Conservation (phyloP, 2,329 filamentous ascomycete genomes). For the Trichoderma sp. region DNA sequence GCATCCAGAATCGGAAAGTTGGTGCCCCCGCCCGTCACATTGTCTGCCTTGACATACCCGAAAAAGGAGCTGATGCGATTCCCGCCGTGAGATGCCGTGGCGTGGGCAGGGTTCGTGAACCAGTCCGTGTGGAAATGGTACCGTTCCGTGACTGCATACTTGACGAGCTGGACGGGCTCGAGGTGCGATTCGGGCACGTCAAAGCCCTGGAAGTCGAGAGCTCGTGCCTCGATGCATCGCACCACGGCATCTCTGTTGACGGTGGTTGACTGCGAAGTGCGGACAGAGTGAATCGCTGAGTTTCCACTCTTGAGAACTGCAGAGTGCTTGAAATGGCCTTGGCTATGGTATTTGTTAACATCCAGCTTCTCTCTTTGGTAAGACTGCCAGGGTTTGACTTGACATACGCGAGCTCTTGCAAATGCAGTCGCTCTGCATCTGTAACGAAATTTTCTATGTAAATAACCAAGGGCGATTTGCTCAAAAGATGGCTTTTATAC, state of each 20-base stretch:
- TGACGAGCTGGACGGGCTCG: slow-evolving; percentile 54
- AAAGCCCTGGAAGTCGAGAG: slow-evolving; percentile 51
- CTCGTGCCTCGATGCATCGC: slow-evolving; percentile 53
- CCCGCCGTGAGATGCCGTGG: slow-evolving; percentile 47
- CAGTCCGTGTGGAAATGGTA: slow-evolving; percentile 58
- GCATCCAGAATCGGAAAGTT: slow-evolving; percentile 52
- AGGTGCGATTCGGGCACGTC: slow-evolving; percentile 43
- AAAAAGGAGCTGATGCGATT: slow-evolving; percentile 54
- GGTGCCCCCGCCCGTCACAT: slow-evolving; percentile 52
- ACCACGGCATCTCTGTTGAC: slow-evolving; percentile 47
- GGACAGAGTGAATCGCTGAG: slow-evolving; percentile 44
- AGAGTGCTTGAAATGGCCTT: slow-evolving; percentile 50
- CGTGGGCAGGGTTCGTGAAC: slow-evolving; percentile 48
- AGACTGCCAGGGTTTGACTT: slow-evolving; percentile 22
- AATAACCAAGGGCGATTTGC: slow-evolving; percentile 53
- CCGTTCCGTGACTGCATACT: slow-evolving; percentile 49
- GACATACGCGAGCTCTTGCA: slow-evolving; percentile 49
- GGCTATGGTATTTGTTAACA: slow-evolving; percentile 35
- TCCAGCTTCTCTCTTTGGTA: not conserved
- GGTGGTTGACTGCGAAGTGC: slow-evolving; percentile 52
- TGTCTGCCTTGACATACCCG: slow-evolving; percentile 50
- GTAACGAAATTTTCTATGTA: slow-evolving; percentile 55
- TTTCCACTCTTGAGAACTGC: slow-evolving; percentile 44
- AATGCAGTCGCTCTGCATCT: slow-evolving; percentile 45
- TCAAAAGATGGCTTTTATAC: slow-evolving; percentile 50